Evolutionary conservation across 179 eudicot species (phyloP).

Genomic region (Spinacia oleracea): DNA sequence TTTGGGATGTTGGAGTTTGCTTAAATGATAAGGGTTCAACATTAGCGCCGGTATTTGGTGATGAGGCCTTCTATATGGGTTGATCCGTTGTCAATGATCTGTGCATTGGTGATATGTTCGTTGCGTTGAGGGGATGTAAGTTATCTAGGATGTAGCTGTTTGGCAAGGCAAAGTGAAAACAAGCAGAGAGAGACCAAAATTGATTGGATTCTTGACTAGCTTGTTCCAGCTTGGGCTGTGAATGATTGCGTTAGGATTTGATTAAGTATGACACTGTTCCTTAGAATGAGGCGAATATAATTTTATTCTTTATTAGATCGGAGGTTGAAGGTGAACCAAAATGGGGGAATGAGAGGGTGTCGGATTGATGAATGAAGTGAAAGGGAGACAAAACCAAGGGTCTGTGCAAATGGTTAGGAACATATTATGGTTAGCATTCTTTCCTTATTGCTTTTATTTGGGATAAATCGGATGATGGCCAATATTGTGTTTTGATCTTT

Average conservation of each 20-base stretch:
- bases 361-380: background rate
- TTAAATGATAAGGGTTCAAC: background rate
- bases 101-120: background rate
- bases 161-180: background rate
- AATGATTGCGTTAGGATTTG: background rate
- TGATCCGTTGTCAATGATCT: background rate
- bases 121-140: background rate
- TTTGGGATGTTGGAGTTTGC: background rate
- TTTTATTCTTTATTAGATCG: background rate
- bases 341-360: background rate
- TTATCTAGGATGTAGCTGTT: background rate
- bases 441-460: background rate
- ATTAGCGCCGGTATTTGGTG: background rate
- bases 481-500: constrained; percentile 1
- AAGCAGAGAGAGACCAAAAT: background rate
- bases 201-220: background rate
- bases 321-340: background rate
- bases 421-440: background rate
- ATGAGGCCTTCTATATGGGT: background rate
- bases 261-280: background rate
- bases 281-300: background rate
- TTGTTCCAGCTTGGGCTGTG: background rate
- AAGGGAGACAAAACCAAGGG: background rate
- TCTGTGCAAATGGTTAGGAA: background rate
- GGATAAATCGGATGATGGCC: background rate